Conservation (phyloP, 2,329 filamentous ascomycete species). For the Tolypocladium album region DNA sequence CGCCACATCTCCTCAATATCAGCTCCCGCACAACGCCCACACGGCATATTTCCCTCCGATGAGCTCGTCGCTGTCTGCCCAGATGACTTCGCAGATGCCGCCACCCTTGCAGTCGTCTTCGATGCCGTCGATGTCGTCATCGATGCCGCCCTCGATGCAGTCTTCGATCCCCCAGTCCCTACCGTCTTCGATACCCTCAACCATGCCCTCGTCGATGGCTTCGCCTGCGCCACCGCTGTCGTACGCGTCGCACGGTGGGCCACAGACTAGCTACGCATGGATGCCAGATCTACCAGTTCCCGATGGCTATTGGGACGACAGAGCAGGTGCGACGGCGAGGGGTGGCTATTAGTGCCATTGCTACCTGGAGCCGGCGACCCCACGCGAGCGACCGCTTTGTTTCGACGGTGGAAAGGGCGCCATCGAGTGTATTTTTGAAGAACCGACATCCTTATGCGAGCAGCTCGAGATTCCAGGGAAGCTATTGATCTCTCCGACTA, state of each 20-base stretch:
- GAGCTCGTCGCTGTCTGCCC: constrained; percentile 1
- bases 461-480: no score
- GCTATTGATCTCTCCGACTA: no score
- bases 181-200: constrained; percentile 1
- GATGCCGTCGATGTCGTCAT: not conserved
- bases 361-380: no score
- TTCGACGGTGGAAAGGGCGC: no score
- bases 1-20: constrained; percentile 3
- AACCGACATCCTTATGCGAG: no score
- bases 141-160: constrained; percentile 4
- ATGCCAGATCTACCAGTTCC: not conserved
- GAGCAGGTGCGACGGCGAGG: not conserved
- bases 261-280: not conserved
- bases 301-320: not conserved
- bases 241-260: constrained; percentile 4
- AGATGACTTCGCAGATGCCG: not conserved
- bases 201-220: constrained; percentile 3
- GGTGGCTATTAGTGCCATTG: not conserved
- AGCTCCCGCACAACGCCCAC: constrained; percentile 2
- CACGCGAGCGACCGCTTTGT: no score
- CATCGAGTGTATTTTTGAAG: no score
- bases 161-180: constrained; percentile 3
- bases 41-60: not conserved
- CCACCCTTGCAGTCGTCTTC: not conserved
- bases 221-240: constrained; percentile 6